Conservation (phyloP, 768 basidiomycete species). For the Kwoniella mangroviensis region DNA sequence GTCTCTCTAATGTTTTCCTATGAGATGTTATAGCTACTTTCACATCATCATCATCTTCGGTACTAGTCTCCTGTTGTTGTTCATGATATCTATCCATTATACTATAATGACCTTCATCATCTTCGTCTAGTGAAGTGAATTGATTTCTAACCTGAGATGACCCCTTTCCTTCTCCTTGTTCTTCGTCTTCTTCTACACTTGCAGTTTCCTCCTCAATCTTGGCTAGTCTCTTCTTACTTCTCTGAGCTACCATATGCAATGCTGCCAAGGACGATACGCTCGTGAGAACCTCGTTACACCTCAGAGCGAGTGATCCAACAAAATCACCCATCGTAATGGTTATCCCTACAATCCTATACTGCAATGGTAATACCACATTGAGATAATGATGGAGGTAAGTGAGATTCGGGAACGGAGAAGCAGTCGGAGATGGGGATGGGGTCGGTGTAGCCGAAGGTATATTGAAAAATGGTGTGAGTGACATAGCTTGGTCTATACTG, state of each 20-base stretch:
- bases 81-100: too few relatives aligned
- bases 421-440: background rate
- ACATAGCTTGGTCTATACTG: background rate
- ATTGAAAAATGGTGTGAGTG: conserved; percentile 8
- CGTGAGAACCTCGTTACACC: conserved; percentile 18
- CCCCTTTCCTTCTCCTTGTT: background rate
- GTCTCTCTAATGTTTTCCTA: conserved; percentile 20
- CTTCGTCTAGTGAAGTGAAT: background rate
- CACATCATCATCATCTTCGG: conserved; percentile 20
- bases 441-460: conserved; percentile 11
- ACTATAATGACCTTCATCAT: background rate
- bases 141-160: background rate
- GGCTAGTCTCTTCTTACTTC: conserved; percentile 11
- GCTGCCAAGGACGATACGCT: conserved; percentile 26
- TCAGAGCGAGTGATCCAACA: conserved; percentile 28
- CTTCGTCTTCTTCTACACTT: background rate
- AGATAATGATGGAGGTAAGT: conserved; percentile 36
- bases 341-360: conserved; percentile 19
- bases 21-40: conserved; percentile 25
- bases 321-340: conserved; percentile 20
- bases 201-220: background rate
- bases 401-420: conserved; percentile 9
- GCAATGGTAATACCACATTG: conserved; percentile 30
- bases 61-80: background rate
- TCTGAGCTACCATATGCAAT: conserved; percentile 29